phyloP scores from a whole-genome alignment of 331 rosid species.

The Acacia concinna region DNA sequence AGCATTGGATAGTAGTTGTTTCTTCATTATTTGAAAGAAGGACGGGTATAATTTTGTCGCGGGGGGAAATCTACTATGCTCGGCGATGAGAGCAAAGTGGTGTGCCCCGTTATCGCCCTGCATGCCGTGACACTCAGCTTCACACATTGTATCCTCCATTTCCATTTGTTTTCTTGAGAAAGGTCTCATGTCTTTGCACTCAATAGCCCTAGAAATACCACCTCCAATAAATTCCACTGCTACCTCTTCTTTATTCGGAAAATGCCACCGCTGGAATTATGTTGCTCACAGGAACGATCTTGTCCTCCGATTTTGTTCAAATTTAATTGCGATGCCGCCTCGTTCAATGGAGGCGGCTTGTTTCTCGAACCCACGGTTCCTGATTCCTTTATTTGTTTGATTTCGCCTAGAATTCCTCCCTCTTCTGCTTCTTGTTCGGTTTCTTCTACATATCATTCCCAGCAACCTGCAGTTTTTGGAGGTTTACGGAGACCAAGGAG shows the following conservation, averaged over 20 bases:
- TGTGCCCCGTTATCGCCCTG: not conserved
- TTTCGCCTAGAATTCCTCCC: slow-evolving; percentile 33
- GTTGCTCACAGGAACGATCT: slow-evolving; percentile 26
- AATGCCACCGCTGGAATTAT: slow-evolving; percentile 41
- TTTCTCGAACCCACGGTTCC: slow-evolving; percentile 70
- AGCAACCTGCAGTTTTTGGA: slow-evolving; percentile 19
- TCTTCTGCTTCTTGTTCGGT: slow-evolving; percentile 32
- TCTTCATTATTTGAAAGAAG: not conserved
- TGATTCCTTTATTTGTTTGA: slow-evolving; percentile 50
- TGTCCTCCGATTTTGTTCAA: slow-evolving; percentile 26
- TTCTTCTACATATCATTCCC: slow-evolving; percentile 35
- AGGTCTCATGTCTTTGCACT: slow-evolving; percentile 19
- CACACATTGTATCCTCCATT: not conserved
- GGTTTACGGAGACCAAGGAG: slow-evolving; percentile 30
- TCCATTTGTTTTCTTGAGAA: not conserved
- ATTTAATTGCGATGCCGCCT: slow-evolving; percentile 25
- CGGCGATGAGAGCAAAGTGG: slow-evolving; percentile 8
- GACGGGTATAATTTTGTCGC: not conserved
- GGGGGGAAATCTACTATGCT: not conserved
- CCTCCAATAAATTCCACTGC: not conserved
- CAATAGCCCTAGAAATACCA: slow-evolving; percentile 10
- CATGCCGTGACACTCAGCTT: not conserved
- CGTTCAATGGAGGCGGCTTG: slow-evolving; percentile 53
- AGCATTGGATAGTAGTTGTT: not conserved
- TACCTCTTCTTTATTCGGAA: not conserved